A percentile compares a stretch with the other conserved stretches of the same genome.
Conservation (phyloP, 2,329 filamentous ascomycete species). For the Colletotrichum sansevieriae region DNA sequence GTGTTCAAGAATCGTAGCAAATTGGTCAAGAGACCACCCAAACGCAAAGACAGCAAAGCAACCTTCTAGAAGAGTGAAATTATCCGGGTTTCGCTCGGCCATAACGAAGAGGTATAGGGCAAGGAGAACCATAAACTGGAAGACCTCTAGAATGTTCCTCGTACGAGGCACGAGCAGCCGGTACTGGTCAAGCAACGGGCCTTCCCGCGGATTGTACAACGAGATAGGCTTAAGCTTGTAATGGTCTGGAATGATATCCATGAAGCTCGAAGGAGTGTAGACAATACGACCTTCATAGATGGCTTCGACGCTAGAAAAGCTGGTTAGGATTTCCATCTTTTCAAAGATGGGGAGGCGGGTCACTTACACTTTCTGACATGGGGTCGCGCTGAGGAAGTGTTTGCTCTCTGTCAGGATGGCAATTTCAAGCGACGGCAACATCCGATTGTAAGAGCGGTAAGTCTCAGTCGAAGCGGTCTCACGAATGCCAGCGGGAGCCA, state of each 20-base stretch:
- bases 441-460: constrained; percentile 65
- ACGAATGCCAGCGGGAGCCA: constrained; percentile 77
- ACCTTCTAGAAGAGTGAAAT: constrained; percentile 70
- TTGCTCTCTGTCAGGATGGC: constrained; percentile 88
- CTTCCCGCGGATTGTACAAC: constrained; percentile 81
- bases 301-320: constrained; percentile 69
- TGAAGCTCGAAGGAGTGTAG: constrained; percentile 84
- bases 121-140: constrained; percentile 79
- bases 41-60: constrained; percentile 80
- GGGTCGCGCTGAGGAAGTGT: constrained; percentile 79
- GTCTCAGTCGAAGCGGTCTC: constrained; percentile 66
- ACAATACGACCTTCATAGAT: constrained; percentile 86
- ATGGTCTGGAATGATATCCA: constrained; percentile 86
- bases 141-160: constrained; percentile 79
- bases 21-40: constrained; percentile 84
- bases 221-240: constrained; percentile 89
- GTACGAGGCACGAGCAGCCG: constrained; percentile 85
- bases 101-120: constrained; percentile 79
- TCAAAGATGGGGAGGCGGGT: background rate
- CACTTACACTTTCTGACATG: constrained; percentile 79
- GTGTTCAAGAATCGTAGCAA: constrained; percentile 82
- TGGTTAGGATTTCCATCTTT: background rate
- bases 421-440: constrained; percentile 83
- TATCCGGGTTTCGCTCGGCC: constrained; percentile 72
- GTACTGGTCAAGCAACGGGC: constrained; percentile 85